Evolutionary conservation across 441 rosid genomes (phyloP), one percentile per base, ranked within the genome.

Genomic region (Pelargonium citronellum): DNA sequence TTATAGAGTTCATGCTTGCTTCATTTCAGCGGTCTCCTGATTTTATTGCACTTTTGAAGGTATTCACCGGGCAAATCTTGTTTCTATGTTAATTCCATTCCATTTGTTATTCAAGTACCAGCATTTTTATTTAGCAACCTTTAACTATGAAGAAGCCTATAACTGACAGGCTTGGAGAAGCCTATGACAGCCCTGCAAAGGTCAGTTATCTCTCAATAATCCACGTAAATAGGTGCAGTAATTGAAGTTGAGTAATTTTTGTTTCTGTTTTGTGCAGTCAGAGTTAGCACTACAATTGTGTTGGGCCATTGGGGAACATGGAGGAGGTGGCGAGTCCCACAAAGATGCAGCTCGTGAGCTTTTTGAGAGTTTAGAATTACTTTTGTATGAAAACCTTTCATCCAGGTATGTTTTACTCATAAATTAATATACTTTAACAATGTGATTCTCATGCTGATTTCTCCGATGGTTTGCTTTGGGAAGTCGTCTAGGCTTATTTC

Each of bases 301-400:
- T 77, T 95, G 99, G 99, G 96, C 99, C 75, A 88, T 91, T 65
- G 99, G 99, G 71, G 96, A 95, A 84, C 88, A 95, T 74, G 96
- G 90, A 70, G 99, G 99, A 16, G 99, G 97, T 22, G 96, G 97
- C 49, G 89, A 71, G 73, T 82, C 91, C 64, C 89, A 88, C 81
- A 92, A 87, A 74, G 99, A 91, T 71, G 97, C 91, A 67, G 99
- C 97, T 75, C 91, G 97, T 5, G 99, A 95, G 76, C 98, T 92
- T 71, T 95, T 95, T 72, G 99, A 92, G 84, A 95, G 89, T 72
- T 79, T 91, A 70, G 99, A 91, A 75, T 75, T 95, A 37, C 99
- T 95, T 82, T 73, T 95, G 51, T 95, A 95, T 70, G 99, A 95
- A 80, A 95, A 90, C 78, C 87, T 95, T 51, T 87, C 97, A 27